Percentiles rank a stretch among this genome's conserved stretches.
Conservation (phyloP, 345 rosid genomes). For the Citrus trifoliata region DNA sequence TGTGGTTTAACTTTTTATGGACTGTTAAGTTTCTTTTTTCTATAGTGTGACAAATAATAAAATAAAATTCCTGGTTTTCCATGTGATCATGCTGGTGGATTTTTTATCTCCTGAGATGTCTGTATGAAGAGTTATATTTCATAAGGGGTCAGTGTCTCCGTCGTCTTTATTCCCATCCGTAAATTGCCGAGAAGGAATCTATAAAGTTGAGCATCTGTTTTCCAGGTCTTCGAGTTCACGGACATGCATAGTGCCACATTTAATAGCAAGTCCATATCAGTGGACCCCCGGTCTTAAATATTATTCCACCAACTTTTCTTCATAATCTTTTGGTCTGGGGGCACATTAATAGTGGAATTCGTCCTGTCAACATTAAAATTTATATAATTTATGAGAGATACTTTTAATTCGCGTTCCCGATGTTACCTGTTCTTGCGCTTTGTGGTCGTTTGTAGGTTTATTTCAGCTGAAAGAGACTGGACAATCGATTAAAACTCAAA, state of each 20-base stretch:
- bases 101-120: background rate
- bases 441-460: constrained; percentile 39
- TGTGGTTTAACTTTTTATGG: background rate
- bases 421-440: background rate
- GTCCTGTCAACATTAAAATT: background rate
- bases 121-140: constrained; percentile 10
- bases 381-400: background rate
- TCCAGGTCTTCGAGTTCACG: constrained; percentile 5
- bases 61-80: constrained; percentile 6
- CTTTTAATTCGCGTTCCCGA: background rate
- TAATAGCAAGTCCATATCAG: constrained; percentile 18
- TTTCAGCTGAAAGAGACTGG: constrained; percentile 45
- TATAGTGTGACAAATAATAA: background rate
- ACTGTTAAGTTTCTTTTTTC: background rate
- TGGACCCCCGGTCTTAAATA: constrained; percentile 10
- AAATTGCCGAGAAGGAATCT: background rate
- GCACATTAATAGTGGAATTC: background rate
- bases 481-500: constrained; percentile 15
- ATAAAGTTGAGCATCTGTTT: constrained; percentile 7
- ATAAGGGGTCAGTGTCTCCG: constrained; percentile 16
- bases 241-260: constrained; percentile 1
- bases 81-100: background rate
- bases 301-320: background rate
- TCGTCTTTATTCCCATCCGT: constrained; percentile 11
- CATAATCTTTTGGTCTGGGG: too few species aligned